Percentiles rank a stretch among this genome's conserved stretches.
Evolutionary conservation across 805 yeast genomes (phyloP).

Genomic region (Candida incommunis): DNA sequence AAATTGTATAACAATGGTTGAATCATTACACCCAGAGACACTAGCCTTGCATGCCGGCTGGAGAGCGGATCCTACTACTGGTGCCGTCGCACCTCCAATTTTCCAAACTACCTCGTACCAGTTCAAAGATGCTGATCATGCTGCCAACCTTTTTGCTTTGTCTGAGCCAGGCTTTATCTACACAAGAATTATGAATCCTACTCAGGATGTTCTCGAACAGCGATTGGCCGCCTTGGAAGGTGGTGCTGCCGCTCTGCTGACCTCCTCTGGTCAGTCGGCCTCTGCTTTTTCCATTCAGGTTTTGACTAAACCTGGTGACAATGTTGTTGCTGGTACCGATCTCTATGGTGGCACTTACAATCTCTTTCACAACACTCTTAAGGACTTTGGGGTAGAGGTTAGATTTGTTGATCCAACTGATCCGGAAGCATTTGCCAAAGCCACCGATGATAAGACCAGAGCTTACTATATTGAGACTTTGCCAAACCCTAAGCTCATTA

Average conservation of each 20-base stretch:
- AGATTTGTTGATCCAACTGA: slow-evolving; percentile 75
- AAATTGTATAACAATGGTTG: slow-evolving; percentile 2
- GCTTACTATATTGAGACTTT: slow-evolving; percentile 82
- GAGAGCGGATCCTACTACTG: slow-evolving; percentile 43
- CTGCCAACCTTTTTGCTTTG: slow-evolving; percentile 79
- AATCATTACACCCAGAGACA: slow-evolving; percentile 55
- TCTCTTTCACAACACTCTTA: slow-evolving; percentile 85
- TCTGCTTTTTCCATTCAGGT: slow-evolving; percentile 75
- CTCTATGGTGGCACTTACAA: slow-evolving; percentile 95
- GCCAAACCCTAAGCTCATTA: slow-evolving; percentile 85
- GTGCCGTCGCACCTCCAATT: slow-evolving; percentile 85
- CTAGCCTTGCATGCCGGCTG: slow-evolving; percentile 94
- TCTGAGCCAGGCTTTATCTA: slow-evolving; percentile 77
- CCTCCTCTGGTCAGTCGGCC: slow-evolving; percentile 94
- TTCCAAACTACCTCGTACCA: slow-evolving; percentile 85
- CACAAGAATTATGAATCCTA: slow-evolving; percentile 86
- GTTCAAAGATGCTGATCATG: slow-evolving; percentile 79
- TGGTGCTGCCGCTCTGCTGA: slow-evolving; percentile 83
- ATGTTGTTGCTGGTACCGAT: slow-evolving; percentile 72
- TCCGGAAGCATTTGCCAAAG: slow-evolving; percentile 54
- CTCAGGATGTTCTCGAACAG: slow-evolving; percentile 80
- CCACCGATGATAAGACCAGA: slow-evolving; percentile 73
- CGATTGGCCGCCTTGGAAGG: slow-evolving; percentile 87
- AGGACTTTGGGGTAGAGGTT: slow-evolving; percentile 74
- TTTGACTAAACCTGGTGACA: slow-evolving; percentile 79